Percentiles rank a stretch among this genome's conserved stretches.
Conservation (phyloP, 257 asterid genomes). For the Rauvolfia tetraphylla region DNA sequence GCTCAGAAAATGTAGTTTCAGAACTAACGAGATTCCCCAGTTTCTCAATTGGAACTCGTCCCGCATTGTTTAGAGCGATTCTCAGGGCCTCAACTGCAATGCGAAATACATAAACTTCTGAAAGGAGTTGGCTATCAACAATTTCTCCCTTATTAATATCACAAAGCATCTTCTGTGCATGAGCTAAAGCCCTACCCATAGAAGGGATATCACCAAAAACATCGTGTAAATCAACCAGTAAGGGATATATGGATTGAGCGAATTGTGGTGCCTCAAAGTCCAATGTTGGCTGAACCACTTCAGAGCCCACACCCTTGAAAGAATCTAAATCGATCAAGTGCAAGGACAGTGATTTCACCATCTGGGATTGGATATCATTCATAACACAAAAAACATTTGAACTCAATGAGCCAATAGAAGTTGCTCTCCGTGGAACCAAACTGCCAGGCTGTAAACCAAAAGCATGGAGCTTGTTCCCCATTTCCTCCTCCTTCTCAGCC, state of each 20-base stretch:
- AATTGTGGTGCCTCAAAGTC: slow-evolving; percentile 76
- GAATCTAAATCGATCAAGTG: slow-evolving; percentile 35
- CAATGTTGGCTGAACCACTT: slow-evolving; percentile 30
- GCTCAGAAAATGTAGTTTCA: slow-evolving; percentile 47
- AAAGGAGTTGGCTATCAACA: slow-evolving; percentile 48
- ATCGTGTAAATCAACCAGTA: slow-evolving; percentile 71
- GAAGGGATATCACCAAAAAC: slow-evolving; percentile 64
- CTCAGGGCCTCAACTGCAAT: slow-evolving; percentile 87
- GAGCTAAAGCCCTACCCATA: slow-evolving; percentile 63
- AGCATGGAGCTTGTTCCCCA: slow-evolving; percentile 28
- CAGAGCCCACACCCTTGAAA: slow-evolving; percentile 23
- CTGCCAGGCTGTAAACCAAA: slow-evolving; percentile 39
- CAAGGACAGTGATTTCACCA: slow-evolving; percentile 52
- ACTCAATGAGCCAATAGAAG: slow-evolving; percentile 26
- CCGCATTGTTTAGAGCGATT: slow-evolving; percentile 73
- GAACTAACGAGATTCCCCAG: slow-evolving; percentile 4
- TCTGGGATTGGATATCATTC: slow-evolving; percentile 51
- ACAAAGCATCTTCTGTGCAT: slow-evolving; percentile 72
- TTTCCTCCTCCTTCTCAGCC: slow-evolving; percentile 24
- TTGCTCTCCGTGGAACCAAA: slow-evolving; percentile 39
- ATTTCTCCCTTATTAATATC: slow-evolving; percentile 65
- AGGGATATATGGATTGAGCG: slow-evolving; percentile 64
- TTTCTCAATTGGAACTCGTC: slow-evolving; percentile 46
- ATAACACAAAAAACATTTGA: slow-evolving; percentile 32
- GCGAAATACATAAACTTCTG: slow-evolving; percentile 71